A percentile compares a stretch with the other conserved stretches of the same genome.
phyloP scores from a whole-genome alignment of 148 eudicot genomes.

The Chenopodium berlandieri region DNA sequence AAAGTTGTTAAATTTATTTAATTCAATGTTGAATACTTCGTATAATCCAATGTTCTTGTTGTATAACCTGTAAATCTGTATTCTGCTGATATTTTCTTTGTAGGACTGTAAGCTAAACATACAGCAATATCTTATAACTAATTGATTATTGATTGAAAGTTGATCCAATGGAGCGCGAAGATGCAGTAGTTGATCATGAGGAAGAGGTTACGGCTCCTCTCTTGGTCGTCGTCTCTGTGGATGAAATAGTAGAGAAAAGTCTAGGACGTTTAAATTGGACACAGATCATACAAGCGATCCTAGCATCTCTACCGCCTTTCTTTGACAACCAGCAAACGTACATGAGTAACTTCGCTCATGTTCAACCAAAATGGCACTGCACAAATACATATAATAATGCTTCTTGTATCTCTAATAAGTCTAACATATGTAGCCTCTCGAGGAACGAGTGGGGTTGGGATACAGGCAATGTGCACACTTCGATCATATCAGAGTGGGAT shows the following conservation, averaged over 20 bases:
- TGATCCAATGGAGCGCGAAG: background rate
- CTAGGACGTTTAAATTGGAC: slow-evolving; percentile 8
- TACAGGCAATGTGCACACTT: slow-evolving; percentile 15
- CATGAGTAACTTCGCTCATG: slow-evolving; percentile 25
- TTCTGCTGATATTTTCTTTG: background rate
- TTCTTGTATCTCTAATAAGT: background rate
- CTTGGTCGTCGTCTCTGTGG: slow-evolving; percentile 5
- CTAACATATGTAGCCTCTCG: slow-evolving; percentile 20
- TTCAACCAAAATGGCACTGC: slow-evolving; percentile 31
- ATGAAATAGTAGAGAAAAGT: slow-evolving; percentile 19
- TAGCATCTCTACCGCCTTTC: slow-evolving; percentile 18
- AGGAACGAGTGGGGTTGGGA: slow-evolving; percentile 25
- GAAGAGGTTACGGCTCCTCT: background rate
- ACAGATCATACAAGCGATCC: slow-evolving; percentile 21
- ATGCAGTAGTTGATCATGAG: background rate
- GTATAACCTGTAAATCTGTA: background rate
- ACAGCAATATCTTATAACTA: too few relatives aligned
- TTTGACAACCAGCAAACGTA: slow-evolving; percentile 28
- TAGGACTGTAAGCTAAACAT: background rate
- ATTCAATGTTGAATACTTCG: background rate
- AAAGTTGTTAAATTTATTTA: too few relatives aligned
- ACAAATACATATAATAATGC: background rate
- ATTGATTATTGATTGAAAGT: background rate
- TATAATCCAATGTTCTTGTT: background rate
- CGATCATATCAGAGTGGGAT: slow-evolving; percentile 28